Base-by-base conservation (phyloP, 2,329 filamentous ascomycete genomes). In the Huntiella bhutanensis region DNA sequence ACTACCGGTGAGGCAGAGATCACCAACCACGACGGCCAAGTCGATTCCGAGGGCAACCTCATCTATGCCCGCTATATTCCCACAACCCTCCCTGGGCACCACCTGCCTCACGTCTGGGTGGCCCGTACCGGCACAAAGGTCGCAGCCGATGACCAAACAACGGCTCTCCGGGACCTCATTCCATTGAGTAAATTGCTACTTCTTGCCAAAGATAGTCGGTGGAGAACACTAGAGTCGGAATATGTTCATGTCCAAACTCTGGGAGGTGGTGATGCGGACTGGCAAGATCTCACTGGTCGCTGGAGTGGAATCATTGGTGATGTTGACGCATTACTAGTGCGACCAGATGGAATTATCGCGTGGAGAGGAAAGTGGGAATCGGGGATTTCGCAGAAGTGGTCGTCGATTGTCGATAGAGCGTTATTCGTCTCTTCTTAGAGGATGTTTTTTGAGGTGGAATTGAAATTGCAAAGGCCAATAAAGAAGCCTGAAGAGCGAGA, bases 81-180 rank as follows among this genome's bases (percentile, higher is more conserved):
- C 10, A 47, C 33, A 13, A 47, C 45, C 6, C 45, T 47, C 2
- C 45, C 38, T 10, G 39, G 40, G 5, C 39, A 43, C 22, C 45
- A 47, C 32, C 40, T 47, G n/a, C 45, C 45, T 8, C 39, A 47
- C 22, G 17, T 42, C 3, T 47, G 45, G 39, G 33, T 47, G 13
- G n/a, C 36, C 3, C 37, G 39, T 22, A 15, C 43, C 10, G 11
- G 19, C 5, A 17, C 15, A 13, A 19, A 22, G 35, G 22, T 10
- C 6, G 33, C 35, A 4, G 6, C 28, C 11, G 15, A 8, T n/a
- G 11, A 28, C 11, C 36, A 35, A n/a, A n/a, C 33, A 12, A 41
- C 19, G 12, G 39, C 39, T 16, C 33, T 47, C 12, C 39, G 33
- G 32, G 40, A 47, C 17, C 39, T 47, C 2, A 13, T 47, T 5